These are phyloP conservation scores for Discostella pseudostelligera DNA, from an alignment of 108 stramenopile genomes.

Conservation along the genomic window DNA sequence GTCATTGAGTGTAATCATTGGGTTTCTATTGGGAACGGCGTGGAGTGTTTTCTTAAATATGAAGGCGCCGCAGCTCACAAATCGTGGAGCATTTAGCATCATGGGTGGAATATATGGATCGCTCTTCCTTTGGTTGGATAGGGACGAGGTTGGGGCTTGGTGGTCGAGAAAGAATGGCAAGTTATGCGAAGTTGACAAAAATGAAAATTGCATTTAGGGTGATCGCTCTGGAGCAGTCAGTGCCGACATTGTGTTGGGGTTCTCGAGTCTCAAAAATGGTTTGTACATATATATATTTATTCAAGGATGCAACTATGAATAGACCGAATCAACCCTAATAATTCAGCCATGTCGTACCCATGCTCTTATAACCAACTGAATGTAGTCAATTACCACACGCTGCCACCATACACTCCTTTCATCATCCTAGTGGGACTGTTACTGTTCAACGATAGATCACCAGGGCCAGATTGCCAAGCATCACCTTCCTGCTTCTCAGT, in stretches of 20 bases:
- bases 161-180: slow-evolving; percentile 28
- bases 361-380: background rate
- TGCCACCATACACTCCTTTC: slow-evolving; percentile 48
- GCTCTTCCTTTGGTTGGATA: slow-evolving; percentile 57
- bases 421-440: slow-evolving; percentile 14
- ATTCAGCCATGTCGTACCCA: background rate
- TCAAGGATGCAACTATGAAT: background rate
- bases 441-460: slow-evolving; percentile 7
- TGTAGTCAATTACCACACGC: slow-evolving; percentile 24
- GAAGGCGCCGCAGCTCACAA: slow-evolving; percentile 19
- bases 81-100: slow-evolving; percentile 41
- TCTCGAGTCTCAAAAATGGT: background rate
- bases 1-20: slow-evolving; percentile 44
- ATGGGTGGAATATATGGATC: slow-evolving; percentile 50
- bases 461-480: slow-evolving; percentile 18
- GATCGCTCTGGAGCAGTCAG: background rate
- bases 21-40: slow-evolving; percentile 46
- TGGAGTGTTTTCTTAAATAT: slow-evolving; percentile 31
- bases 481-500: slow-evolving; percentile 6
- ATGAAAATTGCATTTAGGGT: slow-evolving; percentile 1
- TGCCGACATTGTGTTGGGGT: slow-evolving; percentile 4
- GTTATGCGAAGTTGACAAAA: slow-evolving; percentile 29
- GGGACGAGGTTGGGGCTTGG: slow-evolving; percentile 38
- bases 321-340: background rate
- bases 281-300: background rate